These are phyloP conservation scores for Taphrina wiesneri DNA, from an alignment of 1,139 yeast genomes.

Conservation along the genomic window DNA sequence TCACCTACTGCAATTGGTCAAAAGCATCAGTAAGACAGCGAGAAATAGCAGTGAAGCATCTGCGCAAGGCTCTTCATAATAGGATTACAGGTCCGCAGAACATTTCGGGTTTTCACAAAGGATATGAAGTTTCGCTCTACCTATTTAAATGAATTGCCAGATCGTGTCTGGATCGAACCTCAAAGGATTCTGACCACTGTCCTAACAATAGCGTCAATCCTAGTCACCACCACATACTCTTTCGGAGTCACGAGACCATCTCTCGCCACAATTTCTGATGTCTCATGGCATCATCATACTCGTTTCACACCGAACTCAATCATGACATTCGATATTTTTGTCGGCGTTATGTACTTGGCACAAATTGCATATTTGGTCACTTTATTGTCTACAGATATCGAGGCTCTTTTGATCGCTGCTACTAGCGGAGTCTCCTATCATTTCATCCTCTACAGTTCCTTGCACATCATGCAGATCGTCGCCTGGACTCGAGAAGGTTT, in stretches of 20 bases:
- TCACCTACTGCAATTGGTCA: too few species aligned
- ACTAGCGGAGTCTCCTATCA: slow-evolving; percentile 27
- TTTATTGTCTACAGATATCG: slow-evolving; percentile 14
- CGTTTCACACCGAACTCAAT: slow-evolving; percentile 18
- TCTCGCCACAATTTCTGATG: slow-evolving; percentile 17
- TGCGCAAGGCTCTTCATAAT: not conserved
- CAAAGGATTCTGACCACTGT: slow-evolving; percentile 3
- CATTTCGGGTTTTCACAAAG: not conserved
- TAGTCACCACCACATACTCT: slow-evolving; percentile 16
- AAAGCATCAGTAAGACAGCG: too few species aligned
- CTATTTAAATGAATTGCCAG: not conserved
- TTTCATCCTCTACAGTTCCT: slow-evolving; percentile 10
- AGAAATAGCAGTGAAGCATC: too few species aligned
- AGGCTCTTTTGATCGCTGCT: slow-evolving; percentile 24
- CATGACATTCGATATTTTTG: slow-evolving; percentile 27
- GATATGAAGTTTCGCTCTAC: not conserved
- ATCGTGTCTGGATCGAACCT: not conserved
- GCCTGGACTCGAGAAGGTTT: slow-evolving; percentile 16
- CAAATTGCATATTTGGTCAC: slow-evolving; percentile 14
- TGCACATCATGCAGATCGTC: slow-evolving; percentile 14
- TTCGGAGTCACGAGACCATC: slow-evolving; percentile 15
- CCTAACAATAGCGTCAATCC: not conserved
- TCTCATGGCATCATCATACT: slow-evolving; percentile 14
- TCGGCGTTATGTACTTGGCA: slow-evolving; percentile 14
- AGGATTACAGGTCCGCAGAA: too few species aligned